These are phyloP conservation scores for Leishmania mexicana DNA, from an alignment of 208 protist genomes.

Conservation along the genomic window DNA sequence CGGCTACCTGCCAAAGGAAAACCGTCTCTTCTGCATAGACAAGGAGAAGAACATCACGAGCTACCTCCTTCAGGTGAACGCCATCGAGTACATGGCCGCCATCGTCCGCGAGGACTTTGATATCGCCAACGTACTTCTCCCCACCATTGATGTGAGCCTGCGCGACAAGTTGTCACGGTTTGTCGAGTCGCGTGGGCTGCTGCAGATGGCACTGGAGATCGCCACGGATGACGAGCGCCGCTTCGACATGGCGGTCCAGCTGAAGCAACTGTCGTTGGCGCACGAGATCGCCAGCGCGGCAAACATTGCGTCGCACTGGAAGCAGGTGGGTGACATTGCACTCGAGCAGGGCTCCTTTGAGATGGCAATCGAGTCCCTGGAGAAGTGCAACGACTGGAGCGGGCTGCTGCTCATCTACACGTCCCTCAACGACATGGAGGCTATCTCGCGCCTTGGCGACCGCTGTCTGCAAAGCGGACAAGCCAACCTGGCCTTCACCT, in stretches of 20 bases:
- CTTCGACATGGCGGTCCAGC: slow-evolving; percentile 95
- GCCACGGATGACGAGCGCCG: slow-evolving; percentile 95
- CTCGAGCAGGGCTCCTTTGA: slow-evolving; percentile 75
- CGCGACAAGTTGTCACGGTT: slow-evolving; percentile 94
- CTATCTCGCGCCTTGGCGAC: slow-evolving; percentile 78
- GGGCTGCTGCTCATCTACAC: slow-evolving; percentile 86
- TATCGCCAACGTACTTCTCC: slow-evolving; percentile 81
- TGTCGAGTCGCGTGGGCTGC: slow-evolving; percentile 91
- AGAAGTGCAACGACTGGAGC: slow-evolving; percentile 63
- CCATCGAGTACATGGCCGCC: slow-evolving; percentile 98
- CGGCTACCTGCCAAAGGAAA: slow-evolving; percentile 96
- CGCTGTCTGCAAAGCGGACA: slow-evolving; percentile 66
- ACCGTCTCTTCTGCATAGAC: slow-evolving; percentile 97
- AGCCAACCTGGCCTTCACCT: slow-evolving; percentile 95
- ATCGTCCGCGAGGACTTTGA: slow-evolving; percentile 96
- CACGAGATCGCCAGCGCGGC: slow-evolving; percentile 68
- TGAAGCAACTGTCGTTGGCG: slow-evolving; percentile 82
- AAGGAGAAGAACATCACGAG: slow-evolving; percentile 92
- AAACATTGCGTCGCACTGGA: slow-evolving; percentile 89
- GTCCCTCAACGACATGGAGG: slow-evolving; percentile 60
- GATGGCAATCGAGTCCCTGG: slow-evolving; percentile 78
- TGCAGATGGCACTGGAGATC: slow-evolving; percentile 93
- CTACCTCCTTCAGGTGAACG: slow-evolving; percentile 90
- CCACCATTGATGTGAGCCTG: slow-evolving; percentile 78
- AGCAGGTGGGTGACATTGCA: slow-evolving; percentile 95